A percentile compares a stretch with the other conserved stretches of the same genome.
Evolutionary conservation across 2,329 filamentous ascomycete genomes (phyloP).

Genomic region (Fusarium musae): DNA sequence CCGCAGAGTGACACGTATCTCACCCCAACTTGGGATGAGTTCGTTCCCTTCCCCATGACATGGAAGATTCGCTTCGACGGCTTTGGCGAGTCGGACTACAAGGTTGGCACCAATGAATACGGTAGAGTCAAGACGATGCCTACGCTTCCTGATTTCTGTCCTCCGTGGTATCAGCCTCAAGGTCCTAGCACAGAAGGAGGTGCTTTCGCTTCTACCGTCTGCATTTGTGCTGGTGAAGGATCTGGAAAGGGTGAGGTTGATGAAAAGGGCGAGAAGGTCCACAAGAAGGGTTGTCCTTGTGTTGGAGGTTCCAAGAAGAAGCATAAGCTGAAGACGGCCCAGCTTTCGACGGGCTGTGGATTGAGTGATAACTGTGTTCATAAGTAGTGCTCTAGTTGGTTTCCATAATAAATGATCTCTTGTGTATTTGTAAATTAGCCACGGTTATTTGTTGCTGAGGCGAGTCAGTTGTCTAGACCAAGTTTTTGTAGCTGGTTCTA

Average conservation of each 20-base stretch:
- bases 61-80: constrained; percentile 12
- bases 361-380: background rate
- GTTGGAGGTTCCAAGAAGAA: background rate
- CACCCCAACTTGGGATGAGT: constrained; percentile 3
- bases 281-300: background rate
- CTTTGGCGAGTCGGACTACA: background rate
- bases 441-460: no score
- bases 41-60: constrained; percentile 9
- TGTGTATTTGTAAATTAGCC: accelerated
- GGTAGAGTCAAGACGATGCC: background rate
- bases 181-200: background rate
- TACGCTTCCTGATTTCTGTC: background rate
- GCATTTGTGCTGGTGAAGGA: background rate
- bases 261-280: background rate
- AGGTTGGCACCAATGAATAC: background rate
- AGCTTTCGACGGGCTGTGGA: background rate
- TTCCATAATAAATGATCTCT: background rate
- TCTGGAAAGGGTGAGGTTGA: background rate
- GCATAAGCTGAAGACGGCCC: background rate
- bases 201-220: background rate
- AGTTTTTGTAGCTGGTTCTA: no score
- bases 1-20: background rate
- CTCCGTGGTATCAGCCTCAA: constrained; percentile 10
- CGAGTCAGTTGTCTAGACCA: no score
- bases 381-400: background rate